Evolutionary conservation across 768 basidiomycete species (phyloP), one percentile per base, ranked within the genome.

Genomic region (Paxillus rubicundulus): DNA sequence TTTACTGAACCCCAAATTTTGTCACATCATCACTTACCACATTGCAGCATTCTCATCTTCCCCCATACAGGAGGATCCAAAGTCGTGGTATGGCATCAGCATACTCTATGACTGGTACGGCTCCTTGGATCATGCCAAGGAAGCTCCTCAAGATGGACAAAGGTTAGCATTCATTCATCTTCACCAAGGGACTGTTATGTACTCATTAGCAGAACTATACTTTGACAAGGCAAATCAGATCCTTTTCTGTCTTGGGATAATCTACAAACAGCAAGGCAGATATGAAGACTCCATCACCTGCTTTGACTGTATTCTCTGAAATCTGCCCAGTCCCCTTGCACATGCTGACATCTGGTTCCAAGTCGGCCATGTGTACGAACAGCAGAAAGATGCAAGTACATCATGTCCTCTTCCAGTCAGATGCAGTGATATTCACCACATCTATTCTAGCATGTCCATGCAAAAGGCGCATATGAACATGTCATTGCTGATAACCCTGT

Each of bases 291-390:
- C 86, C 12, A 78, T 99, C 2, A 81, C 82, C 48, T 98, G 97
- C 73, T 98, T 98, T 75, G 90, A 95, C 65, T 91, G 91, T 66
- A 98, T 99, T 57, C 85, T 98, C 48, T 88, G 90, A 56, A 95
- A 91, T 64, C 97, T 96, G 3, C 97, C 96, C 32, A 87, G 85
- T 57, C 97, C 97, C 2, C 85, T 99, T 27, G 96, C 95, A 14
- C 90, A 95, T 61, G 90, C 93, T 50, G 97, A 99, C 61, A 98
- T 99, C 57, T 98, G 95, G 94, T 98, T 98, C 83, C 97, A 99
- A 73, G 96, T 99, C 55, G 97, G 97, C 2, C 97, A 98, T 64
- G 95, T 98, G 17, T 93, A 91, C 62, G 97, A 98, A 71, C 95
- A 97, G 67, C 92, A 96, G 70, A 89, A 93, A 72, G 94, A 98